Percentiles rank a stretch among this genome's conserved stretches.
phyloP scores from a whole-genome alignment of 306 rosid genomes.

The Calophaca sinica region DNA sequence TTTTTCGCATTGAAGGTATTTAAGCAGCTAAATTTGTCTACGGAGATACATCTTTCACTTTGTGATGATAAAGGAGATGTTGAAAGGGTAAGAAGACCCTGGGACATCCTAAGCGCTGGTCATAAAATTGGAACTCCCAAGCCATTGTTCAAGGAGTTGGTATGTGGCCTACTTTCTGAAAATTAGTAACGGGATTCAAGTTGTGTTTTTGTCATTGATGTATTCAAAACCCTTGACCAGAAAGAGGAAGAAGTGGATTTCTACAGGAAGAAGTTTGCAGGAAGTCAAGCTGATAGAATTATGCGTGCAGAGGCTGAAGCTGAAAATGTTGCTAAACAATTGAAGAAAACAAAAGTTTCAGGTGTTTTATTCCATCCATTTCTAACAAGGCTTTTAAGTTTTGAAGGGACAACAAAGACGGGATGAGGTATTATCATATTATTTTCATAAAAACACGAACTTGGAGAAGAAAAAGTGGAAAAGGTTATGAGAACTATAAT shows the following conservation, averaged over 20 bases:
- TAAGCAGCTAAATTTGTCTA: constrained; percentile 79
- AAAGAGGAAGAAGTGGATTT: constrained; percentile 85
- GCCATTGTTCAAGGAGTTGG: constrained; percentile 91
- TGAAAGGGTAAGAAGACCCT: constrained; percentile 72
- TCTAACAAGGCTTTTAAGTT: constrained; percentile 25
- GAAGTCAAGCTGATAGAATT: constrained; percentile 95
- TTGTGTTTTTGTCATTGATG: constrained; percentile 39
- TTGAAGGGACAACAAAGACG: neutral
- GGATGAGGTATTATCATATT: constrained; percentile 15
- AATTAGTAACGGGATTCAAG: neutral
- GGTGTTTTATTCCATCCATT: constrained; percentile 53
- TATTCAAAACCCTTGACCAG: constrained; percentile 55
- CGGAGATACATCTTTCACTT: constrained; percentile 66
- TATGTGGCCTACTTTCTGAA: constrained; percentile 47
- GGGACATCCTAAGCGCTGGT: constrained; percentile 81
- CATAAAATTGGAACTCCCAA: constrained; percentile 88
- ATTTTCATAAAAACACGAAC: constrained; percentile 28
- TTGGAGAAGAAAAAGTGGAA: constrained; percentile 9
- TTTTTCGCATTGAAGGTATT: constrained; percentile 68
- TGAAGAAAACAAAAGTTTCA: constrained; percentile 76
- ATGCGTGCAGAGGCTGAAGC: constrained; percentile 84
- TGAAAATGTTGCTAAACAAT: constrained; percentile 72
- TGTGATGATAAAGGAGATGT: constrained; percentile 77
- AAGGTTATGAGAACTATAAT: neutral
- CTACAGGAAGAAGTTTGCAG: constrained; percentile 77